Base-by-base conservation (phyloP, 148 eudicot species). In the Selenicereus undatus region DNA sequence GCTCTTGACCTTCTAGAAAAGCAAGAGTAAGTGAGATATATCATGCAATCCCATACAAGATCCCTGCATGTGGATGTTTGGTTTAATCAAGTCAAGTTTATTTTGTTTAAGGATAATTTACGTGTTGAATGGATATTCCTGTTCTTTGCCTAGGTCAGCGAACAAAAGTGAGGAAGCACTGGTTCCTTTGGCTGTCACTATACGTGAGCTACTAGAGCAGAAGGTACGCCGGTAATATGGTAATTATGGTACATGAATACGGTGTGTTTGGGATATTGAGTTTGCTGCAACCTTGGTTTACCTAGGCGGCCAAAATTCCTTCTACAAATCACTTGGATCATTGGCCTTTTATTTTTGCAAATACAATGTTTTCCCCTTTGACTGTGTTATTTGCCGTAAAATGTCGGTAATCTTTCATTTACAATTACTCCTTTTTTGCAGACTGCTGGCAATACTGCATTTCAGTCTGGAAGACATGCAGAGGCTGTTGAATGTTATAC, bases 401-500 rank as follows among this genome's bases (percentile, higher is more conserved):
- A 66, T 66, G 56, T 56, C 36, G 8, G 29, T 68, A 24, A 72
- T 48, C 2, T 24, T 24, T 73, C 45, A 9, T 68, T 27, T 88
- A 86, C 75, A 18, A n/a, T 30, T 60, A 27, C 65, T 36, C 45
- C 48, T 29, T 66, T 86, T 66, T 32, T 81, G 77, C 90, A 95
- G 98, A 90, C 78, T 86, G 91, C 90, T 73, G 98, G 98, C 36
- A 95, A 95, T 82, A 87, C 89, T 87, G 95, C 98, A 48, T 95
- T 91, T 86, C 90, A 87, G 75, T 75, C 86, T 76, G 97, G 93
- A 85, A 90, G 82, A 84, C 90, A 90, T 89, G 75, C 86, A n/a
- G 97, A 95, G 88, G 97, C 98, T 74, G 73, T 95, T 65, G 97
- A 93, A 75, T 89, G 91, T 85, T 95, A 93, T 88, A 90, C 94